Conservation (phyloP, 1,284 basidiomycete species). For the Malassezia japonica region DNA sequence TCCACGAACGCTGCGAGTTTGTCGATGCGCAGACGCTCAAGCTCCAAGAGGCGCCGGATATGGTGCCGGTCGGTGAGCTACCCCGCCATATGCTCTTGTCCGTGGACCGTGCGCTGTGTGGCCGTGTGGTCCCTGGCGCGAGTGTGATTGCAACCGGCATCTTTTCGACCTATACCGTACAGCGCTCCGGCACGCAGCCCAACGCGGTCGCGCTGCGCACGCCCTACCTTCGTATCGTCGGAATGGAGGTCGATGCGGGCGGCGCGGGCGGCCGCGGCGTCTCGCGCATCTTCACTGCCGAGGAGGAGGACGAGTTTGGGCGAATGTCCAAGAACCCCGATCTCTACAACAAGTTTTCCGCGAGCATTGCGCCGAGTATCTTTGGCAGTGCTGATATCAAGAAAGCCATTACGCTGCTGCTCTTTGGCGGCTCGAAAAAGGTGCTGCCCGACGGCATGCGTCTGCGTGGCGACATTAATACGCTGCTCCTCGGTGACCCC, state of each 20-base stretch:
- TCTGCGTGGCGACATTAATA: slow-evolving; percentile 93
- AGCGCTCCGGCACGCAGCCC: slow-evolving; percentile 49
- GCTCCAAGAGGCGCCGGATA: slow-evolving; percentile 96
- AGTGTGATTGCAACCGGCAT: slow-evolving; percentile 90
- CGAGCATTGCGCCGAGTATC: slow-evolving; percentile 92
- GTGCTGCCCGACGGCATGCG: slow-evolving; percentile 95
- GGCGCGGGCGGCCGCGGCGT: slow-evolving; percentile 57
- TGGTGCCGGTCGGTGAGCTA: slow-evolving; percentile 97
- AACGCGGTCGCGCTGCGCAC: slow-evolving; percentile 69
- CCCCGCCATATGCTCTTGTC: slow-evolving; percentile 91
- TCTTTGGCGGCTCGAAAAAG: slow-evolving; percentile 98
- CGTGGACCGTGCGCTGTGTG: slow-evolving; percentile 57
- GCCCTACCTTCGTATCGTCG: slow-evolving; percentile 85
- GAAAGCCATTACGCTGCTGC: slow-evolving; percentile 84
- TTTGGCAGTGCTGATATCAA: slow-evolving; percentile 95
- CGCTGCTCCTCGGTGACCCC: slow-evolving; percentile 87
- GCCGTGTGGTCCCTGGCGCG: slow-evolving; percentile 68
- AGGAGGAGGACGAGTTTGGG: slow-evolving; percentile 94
- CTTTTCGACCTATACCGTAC: slow-evolving; percentile 84
- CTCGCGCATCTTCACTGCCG: slow-evolving; percentile 68
- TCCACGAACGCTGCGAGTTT: slow-evolving; percentile 88
- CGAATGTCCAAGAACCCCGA: slow-evolving; percentile 78
- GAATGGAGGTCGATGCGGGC: slow-evolving; percentile 71
- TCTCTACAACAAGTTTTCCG: slow-evolving; percentile 87
- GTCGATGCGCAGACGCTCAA: slow-evolving; percentile 95